Evolutionary conservation across 2,329 filamentous ascomycete genomes (phyloP).

Genomic region (Aspergillus pseudonomiae): DNA sequence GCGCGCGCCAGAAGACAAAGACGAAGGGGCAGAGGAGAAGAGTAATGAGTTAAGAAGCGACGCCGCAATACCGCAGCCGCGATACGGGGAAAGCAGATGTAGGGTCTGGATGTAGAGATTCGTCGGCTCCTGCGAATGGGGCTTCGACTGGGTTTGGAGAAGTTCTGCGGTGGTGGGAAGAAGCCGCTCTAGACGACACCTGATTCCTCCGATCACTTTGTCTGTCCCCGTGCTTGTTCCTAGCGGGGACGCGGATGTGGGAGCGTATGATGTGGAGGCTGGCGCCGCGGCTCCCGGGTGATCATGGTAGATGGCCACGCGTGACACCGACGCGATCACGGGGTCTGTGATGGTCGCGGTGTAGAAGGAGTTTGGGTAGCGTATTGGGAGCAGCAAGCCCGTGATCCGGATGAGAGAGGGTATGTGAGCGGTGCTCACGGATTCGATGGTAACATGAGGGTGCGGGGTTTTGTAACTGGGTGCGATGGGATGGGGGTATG

Average conservation of each 20-base stretch:
- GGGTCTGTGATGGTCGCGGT: conserved; percentile 61
- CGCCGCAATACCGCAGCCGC: conserved; percentile 59
- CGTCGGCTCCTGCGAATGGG: conserved; percentile 27
- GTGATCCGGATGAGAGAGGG: conserved; percentile 61
- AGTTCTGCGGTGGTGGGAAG: conserved; percentile 18
- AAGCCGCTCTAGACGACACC: conserved; percentile 49
- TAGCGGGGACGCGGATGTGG: conserved; percentile 17
- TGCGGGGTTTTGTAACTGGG: conserved; percentile 39
- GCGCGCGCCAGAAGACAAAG: conserved; percentile 11
- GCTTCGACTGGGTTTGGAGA: conserved; percentile 5
- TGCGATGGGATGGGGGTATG: conserved; percentile 33
- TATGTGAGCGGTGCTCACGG: conserved; percentile 57
- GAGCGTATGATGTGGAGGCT: conserved; percentile 13
- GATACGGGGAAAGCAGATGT: conserved; percentile 62
- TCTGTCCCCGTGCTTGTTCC: conserved; percentile 34
- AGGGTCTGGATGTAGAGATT: conserved; percentile 66
- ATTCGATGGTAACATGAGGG: conserved; percentile 56
- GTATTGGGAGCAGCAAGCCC: conserved; percentile 61
- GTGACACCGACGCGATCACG: conserved; percentile 55
- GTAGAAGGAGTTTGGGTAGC: conserved; percentile 65
- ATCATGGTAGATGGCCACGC: conserved; percentile 62
- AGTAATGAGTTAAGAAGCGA: conserved; percentile 54
- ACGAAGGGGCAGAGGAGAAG: conserved; percentile 20
- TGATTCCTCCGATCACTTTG: conserved; percentile 53
- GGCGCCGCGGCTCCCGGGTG: conserved; percentile 38